A percentile compares a stretch with the other conserved stretches of the same genome.
phyloP scores from a whole-genome alignment of 1,284 basidiomycete genomes.

The Tremellales sp. region DNA sequence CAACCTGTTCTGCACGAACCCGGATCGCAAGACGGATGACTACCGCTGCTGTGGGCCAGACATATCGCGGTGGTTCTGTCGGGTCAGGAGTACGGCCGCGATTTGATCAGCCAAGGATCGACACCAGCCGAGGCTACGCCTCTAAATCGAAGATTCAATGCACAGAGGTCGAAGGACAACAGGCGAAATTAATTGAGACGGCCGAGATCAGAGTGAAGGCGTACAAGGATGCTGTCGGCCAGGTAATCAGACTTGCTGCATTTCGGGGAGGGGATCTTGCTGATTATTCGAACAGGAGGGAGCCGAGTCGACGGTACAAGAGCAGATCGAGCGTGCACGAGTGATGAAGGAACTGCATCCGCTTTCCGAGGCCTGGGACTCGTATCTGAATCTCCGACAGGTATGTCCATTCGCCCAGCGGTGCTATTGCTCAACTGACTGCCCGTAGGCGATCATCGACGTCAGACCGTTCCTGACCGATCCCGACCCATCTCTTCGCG shows the following conservation, averaged over 20 bases:
- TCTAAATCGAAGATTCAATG: background rate
- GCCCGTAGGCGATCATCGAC: slow-evolving; percentile 59
- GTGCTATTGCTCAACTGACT: background rate
- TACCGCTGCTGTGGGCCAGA: too few species aligned
- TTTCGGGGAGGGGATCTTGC: background rate
- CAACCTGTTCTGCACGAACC: too few species aligned
- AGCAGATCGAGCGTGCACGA: slow-evolving; percentile 52
- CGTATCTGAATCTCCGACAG: slow-evolving; percentile 52
- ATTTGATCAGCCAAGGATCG: too few species aligned
- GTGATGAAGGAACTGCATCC: slow-evolving; percentile 50
- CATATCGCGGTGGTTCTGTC: too few species aligned
- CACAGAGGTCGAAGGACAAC: slow-evolving; percentile 16
- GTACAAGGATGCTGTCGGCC: slow-evolving; percentile 17
- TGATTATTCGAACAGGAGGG: slow-evolving; percentile 10
- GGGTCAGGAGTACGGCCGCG: too few species aligned
- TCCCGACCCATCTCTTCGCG: slow-evolving; percentile 69
- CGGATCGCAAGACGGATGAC: too few species aligned
- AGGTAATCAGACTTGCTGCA: slow-evolving; percentile 17
- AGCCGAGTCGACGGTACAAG: slow-evolving; percentile 24
- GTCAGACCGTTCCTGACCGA: slow-evolving; percentile 64
- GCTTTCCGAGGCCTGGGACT: slow-evolving; percentile 49
- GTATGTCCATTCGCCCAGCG: slow-evolving; percentile 39
- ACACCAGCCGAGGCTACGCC: background rate
- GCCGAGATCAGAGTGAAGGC: slow-evolving; percentile 16
- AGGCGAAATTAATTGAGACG: slow-evolving; percentile 22